Conservation (phyloP, 2,329 filamentous ascomycete genomes). For the Cercospora berteroae region DNA sequence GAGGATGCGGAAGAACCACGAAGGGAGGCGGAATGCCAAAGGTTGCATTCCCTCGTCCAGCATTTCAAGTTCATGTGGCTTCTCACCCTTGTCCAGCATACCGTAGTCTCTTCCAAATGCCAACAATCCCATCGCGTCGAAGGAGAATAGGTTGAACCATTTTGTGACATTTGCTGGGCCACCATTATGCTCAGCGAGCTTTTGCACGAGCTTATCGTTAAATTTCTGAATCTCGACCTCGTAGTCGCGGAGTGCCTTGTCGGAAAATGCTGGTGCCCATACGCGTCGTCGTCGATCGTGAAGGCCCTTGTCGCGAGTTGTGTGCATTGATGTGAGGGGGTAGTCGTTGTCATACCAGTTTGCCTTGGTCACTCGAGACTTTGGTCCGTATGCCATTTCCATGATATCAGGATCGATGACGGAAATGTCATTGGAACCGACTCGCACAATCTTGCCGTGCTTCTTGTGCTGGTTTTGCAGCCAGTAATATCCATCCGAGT, state of each 20-base stretch:
- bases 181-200: conserved; percentile 33
- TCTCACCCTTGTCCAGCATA: conserved; percentile 40
- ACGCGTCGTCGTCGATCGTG: conserved; percentile 45
- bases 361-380: conserved; percentile 44
- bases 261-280: conserved; percentile 46
- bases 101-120: conserved; percentile 46
- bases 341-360: conserved; percentile 43
- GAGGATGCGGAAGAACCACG: conserved; percentile 41
- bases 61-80: conserved; percentile 40
- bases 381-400: conserved; percentile 41
- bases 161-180: conserved; percentile 41
- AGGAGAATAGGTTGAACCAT: conserved; percentile 46
- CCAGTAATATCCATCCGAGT: conserved; percentile 35
- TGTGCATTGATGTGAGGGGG: conserved; percentile 42
- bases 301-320: conserved; percentile 37
- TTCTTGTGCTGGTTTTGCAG: conserved; percentile 36
- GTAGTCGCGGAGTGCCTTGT: conserved; percentile 44
- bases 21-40: conserved; percentile 33
- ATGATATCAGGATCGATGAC: conserved; percentile 41
- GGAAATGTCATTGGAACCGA: conserved; percentile 41
- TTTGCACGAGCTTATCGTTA: conserved; percentile 39
- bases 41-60: conserved; percentile 39
- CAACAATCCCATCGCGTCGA: conserved; percentile 49
- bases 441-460: conserved; percentile 39
- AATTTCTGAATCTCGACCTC: conserved; percentile 41